Conservation (phyloP, 75 land plant genomes). For the Pinus albicaulis region DNA sequence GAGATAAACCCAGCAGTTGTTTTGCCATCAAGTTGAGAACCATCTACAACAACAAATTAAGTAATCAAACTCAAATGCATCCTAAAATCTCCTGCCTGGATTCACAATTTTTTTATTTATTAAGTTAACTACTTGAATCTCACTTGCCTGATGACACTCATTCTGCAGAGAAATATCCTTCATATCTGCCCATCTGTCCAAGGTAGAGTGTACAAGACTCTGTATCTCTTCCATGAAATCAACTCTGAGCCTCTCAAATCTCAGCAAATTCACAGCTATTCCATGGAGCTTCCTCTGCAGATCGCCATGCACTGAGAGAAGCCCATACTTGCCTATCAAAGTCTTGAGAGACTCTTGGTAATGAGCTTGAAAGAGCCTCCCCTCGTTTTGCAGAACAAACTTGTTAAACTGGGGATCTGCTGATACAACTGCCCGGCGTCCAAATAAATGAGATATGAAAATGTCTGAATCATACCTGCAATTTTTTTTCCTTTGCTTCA, state of each 20-base stretch:
- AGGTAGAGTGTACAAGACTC: not conserved
- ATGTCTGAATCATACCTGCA: not conserved
- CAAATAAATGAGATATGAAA: slow-evolving; percentile 34
- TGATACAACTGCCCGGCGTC: slow-evolving; percentile 18
- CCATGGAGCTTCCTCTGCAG: slow-evolving; percentile 10
- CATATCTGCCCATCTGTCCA: not conserved
- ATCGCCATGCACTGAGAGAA: slow-evolving; percentile 5
- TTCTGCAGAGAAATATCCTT: slow-evolving; percentile 38
- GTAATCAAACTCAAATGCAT: not conserved
- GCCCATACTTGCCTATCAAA: slow-evolving; percentile 5
- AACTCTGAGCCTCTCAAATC: not conserved
- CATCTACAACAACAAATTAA: slow-evolving; percentile 19
- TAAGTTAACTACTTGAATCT: too few species aligned
- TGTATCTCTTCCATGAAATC: not conserved
- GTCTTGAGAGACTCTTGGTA: not conserved
- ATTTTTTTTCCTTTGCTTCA: too few species aligned
- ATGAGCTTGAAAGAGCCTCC: slow-evolving; percentile 9
- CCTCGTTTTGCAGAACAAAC: slow-evolving; percentile 24
- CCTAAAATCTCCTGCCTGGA: not conserved
- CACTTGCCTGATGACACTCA: slow-evolving; percentile 42
- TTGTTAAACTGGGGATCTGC: slow-evolving; percentile 21
- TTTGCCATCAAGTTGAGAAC: slow-evolving; percentile 59
- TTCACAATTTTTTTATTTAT: too few species aligned
- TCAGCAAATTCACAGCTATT: slow-evolving; percentile 5
- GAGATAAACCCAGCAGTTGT: slow-evolving; percentile 42